Evolutionary conservation across 2,329 filamentous ascomycete species (phyloP).

Genomic region (Grosmannia penicillata): DNA sequence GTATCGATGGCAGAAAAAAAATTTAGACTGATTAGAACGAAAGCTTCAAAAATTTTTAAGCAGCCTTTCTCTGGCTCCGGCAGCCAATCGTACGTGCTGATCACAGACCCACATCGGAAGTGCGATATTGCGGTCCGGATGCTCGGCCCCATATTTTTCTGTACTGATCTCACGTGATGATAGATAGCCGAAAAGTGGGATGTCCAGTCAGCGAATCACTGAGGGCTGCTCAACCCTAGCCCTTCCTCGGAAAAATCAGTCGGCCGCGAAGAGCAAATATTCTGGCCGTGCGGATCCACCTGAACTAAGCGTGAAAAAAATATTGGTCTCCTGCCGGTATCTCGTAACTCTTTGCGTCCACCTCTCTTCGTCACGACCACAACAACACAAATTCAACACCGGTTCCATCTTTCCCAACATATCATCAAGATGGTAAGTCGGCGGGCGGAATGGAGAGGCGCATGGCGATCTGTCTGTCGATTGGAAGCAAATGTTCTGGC

Average conservation of each 20-base stretch:
- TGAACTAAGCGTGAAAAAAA: slow-evolving; percentile 8
- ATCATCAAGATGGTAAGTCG: slow-evolving; percentile 13
- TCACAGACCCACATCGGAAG: slow-evolving; percentile 2
- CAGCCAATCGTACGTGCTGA: slow-evolving; percentile 3
- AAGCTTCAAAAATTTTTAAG: slow-evolving; percentile 4
- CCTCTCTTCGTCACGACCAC: slow-evolving; percentile 4
- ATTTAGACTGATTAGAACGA: not conserved
- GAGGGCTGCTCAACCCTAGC: slow-evolving; percentile 11
- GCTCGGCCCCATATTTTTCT: not conserved
- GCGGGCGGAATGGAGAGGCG: too few species aligned
- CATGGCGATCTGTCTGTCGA: too few species aligned
- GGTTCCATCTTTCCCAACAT: slow-evolving; percentile 7
- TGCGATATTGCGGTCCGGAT: slow-evolving; percentile 5
- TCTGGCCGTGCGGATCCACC: slow-evolving; percentile 4
- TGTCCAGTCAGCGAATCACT: not conserved
- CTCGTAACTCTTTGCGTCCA: slow-evolving; percentile 6
- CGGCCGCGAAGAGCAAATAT: slow-evolving; percentile 3
- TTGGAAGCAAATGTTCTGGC: too few species aligned
- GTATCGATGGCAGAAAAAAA: not conserved
- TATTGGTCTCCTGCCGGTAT: slow-evolving; percentile 8
- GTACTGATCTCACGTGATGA: slow-evolving; percentile 2
- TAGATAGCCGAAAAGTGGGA: not conserved
- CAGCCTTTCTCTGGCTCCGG: slow-evolving; percentile 5
- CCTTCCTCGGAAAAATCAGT: slow-evolving; percentile 4
- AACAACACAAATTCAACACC: slow-evolving; percentile 5